Conservation (phyloP, 495 filamentous ascomycete species). For the Chaetomium fimeti region DNA sequence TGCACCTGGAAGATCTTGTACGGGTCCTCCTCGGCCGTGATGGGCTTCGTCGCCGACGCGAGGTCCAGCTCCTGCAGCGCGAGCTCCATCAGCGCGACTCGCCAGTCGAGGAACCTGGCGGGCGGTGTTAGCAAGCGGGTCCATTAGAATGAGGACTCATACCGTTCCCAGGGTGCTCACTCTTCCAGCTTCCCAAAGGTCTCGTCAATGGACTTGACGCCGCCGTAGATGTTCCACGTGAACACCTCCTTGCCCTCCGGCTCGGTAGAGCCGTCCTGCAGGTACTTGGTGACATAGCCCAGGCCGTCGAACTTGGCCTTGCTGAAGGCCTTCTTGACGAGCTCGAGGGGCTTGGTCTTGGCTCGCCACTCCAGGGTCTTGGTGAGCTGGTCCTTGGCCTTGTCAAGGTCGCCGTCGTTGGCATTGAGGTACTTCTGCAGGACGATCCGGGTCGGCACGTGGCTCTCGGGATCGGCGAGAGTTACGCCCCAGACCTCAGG, state of each 20-base stretch:
- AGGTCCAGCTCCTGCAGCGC: conserved; percentile 69
- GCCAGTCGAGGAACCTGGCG: conserved; percentile 78
- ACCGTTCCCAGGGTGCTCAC: no score
- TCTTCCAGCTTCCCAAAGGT: conserved; percentile 77
- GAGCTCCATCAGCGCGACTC: conserved; percentile 81
- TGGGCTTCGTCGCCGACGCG: conserved; percentile 61
- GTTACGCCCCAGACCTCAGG: conserved; percentile 78
- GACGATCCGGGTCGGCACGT: conserved; percentile 74
- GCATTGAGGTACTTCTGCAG: conserved; percentile 90
- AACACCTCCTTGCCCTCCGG: conserved; percentile 54
- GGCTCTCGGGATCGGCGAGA: conserved; percentile 50
- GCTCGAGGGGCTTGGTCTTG: conserved; percentile 50
- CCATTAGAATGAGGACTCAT: no score
- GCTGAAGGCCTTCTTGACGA: conserved; percentile 48
- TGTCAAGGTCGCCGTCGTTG: conserved; percentile 69
- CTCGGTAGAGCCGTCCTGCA: conserved; percentile 30
- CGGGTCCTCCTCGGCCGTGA: conserved; percentile 74
- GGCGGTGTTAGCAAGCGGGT: conserved; percentile 22
- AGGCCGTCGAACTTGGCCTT: conserved; percentile 57
- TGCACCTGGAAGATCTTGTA: conserved; percentile 89
- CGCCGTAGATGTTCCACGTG: conserved; percentile 87
- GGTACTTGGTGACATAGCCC: conserved; percentile 56
- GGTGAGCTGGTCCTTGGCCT: conserved; percentile 70
- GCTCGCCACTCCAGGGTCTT: conserved; percentile 80
- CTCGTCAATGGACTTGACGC: conserved; percentile 63